Conservation (phyloP, 257 asterid species). For the Ilex asprella region DNA sequence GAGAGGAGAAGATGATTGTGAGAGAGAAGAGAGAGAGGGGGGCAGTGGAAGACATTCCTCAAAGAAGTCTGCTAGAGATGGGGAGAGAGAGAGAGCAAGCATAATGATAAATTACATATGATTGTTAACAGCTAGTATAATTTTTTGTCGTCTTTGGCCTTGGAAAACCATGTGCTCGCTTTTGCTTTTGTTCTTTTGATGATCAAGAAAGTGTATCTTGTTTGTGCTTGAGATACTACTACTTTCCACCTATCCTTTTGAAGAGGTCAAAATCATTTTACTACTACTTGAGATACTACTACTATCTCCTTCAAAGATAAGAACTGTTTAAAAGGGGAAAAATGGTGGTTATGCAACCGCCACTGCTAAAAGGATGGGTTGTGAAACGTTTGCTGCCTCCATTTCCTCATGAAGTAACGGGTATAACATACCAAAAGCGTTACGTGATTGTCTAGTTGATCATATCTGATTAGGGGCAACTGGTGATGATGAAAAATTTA, state of each 20-base stretch:
- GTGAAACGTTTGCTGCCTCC: no score
- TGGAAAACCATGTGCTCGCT: slow-evolving; percentile 14
- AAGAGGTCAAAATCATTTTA: slow-evolving; percentile 23
- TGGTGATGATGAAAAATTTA: no score
- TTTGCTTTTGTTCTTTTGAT: slow-evolving; percentile 26
- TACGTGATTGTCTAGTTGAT: no score
- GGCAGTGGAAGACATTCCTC: slow-evolving; percentile 16
- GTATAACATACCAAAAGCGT: no score
- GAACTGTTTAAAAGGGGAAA: no score
- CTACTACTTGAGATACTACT: slow-evolving; percentile 5
- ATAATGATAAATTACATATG: no score
- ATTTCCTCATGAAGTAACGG: no score
- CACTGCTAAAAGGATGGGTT: no score
- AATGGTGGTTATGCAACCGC: no score
- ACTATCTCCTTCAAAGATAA: neutral
- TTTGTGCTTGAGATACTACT: slow-evolving; percentile 14
- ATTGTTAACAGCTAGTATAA: slow-evolving; percentile 7
- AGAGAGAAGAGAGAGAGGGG: neutral
- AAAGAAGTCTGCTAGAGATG: neutral
- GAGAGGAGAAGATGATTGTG: slow-evolving; percentile 5
- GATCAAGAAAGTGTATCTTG: slow-evolving; percentile 28
- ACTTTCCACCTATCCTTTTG: neutral
- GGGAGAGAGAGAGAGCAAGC: no score
- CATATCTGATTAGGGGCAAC: no score
- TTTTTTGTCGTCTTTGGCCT: slow-evolving; percentile 12